Evolutionary conservation across 495 filamentous ascomycete genomes (phyloP).

Genomic region (Melanomma pulvis-pyrius): DNA sequence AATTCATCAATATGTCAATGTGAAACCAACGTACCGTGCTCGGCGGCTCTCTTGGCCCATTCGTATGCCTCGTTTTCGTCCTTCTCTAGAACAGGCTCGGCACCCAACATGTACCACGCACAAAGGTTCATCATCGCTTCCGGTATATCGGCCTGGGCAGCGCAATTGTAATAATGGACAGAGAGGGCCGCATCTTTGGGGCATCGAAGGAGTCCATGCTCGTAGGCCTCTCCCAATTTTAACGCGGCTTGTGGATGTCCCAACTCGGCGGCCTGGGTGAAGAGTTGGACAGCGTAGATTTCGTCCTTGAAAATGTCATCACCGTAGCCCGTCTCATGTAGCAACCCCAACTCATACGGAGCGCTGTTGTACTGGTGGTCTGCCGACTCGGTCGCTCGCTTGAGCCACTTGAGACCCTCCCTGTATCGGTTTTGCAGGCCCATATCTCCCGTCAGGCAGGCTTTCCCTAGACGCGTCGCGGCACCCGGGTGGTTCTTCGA

Average conservation of each 20-base stretch:
- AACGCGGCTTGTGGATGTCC: conserved; percentile 84
- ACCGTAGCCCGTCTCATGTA: conserved; percentile 88
- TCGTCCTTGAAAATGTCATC: conserved; percentile 91
- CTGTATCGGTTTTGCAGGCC: conserved; percentile 81
- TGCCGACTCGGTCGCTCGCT: conserved; percentile 84
- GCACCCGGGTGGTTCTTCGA: conserved; percentile 94
- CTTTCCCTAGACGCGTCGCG: conserved; percentile 87
- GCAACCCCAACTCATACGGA: conserved; percentile 83
- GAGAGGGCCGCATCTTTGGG: conserved; percentile 89
- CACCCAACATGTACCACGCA: conserved; percentile 97
- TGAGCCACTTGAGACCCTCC: conserved; percentile 96
- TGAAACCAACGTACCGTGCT: conserved; percentile 65
- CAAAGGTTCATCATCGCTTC: conserved; percentile 98
- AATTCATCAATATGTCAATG: background rate
- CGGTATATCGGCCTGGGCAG: conserved; percentile 79
- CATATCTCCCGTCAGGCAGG: conserved; percentile 85
- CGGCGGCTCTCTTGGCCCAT: conserved; percentile 87
- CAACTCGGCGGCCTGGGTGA: conserved; percentile 90
- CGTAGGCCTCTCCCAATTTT: conserved; percentile 93
- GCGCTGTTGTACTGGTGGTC: conserved; percentile 90
- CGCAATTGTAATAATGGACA: conserved; percentile 95
- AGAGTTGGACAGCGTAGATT: conserved; percentile 88
- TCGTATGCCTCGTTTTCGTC: conserved; percentile 96
- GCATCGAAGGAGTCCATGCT: conserved; percentile 85
- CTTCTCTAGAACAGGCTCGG: conserved; percentile 88